Evolutionary conservation across 2,329 filamentous ascomycete genomes (phyloP).

Genomic region (Chaetomium sp.): DNA sequence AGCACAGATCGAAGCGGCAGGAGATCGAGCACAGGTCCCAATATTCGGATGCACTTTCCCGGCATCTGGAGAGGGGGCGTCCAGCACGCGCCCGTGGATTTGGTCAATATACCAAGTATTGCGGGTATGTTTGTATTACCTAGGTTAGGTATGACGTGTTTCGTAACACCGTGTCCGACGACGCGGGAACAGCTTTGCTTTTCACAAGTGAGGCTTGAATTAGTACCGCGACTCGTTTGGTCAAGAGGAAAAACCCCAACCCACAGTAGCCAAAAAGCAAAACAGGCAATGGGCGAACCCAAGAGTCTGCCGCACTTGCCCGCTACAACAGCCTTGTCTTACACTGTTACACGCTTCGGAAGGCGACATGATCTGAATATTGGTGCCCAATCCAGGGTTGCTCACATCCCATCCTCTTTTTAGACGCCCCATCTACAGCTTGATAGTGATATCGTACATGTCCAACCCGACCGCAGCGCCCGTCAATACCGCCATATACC

Average conservation of each 20-base stretch:
- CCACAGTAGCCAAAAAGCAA: neutral
- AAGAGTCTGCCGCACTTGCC: neutral
- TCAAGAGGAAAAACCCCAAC: neutral
- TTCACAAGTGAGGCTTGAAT: neutral
- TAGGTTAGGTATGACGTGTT: slow-evolving; percentile 1
- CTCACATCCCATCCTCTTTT: neutral
- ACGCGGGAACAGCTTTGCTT: neutral
- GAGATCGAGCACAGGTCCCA: slow-evolving; percentile 8
- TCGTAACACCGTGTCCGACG: neutral
- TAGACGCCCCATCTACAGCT: slow-evolving; percentile 47
- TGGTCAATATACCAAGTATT: neutral
- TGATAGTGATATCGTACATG: slow-evolving; percentile 67
- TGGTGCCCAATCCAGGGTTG: slow-evolving; percentile 4
- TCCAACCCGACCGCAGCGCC: slow-evolving; percentile 69
- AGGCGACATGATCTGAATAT: slow-evolving; percentile 17
- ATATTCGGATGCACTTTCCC: neutral
- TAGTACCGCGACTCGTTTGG: neutral
- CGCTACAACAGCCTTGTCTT: slow-evolving; percentile 10
- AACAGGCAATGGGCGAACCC: neutral
- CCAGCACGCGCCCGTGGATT: neutral
- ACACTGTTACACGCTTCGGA: slow-evolving; percentile 10
- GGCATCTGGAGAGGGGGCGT: neutral
- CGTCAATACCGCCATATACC: slow-evolving; percentile 70
- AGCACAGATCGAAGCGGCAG: slow-evolving; percentile 8
- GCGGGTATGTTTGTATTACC: neutral